phyloP scores from a whole-genome alignment of 805 yeast genomes.

The Candida parachauliodes region DNA sequence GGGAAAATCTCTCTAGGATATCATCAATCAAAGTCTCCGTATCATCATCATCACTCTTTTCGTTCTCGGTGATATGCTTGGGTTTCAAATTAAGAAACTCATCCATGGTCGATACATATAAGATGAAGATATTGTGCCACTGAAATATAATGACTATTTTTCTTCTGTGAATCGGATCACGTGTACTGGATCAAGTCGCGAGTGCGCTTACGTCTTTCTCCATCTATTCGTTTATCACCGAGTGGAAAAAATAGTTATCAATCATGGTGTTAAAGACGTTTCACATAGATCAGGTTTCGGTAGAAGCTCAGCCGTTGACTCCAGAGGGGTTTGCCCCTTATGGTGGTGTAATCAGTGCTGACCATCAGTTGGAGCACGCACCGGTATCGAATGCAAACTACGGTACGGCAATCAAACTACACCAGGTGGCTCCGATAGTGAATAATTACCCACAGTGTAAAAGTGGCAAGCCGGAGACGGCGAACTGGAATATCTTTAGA shows the following conservation, averaged over 20 bases:
- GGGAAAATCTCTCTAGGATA: background rate
- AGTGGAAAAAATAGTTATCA: background rate
- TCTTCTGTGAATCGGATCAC: background rate
- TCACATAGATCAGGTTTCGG: slow-evolving; percentile 18
- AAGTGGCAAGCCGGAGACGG: slow-evolving; percentile 45
- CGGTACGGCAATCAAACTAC: slow-evolving; percentile 86
- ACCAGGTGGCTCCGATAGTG: slow-evolving; percentile 64
- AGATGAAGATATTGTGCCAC: background rate
- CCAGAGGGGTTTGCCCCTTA: slow-evolving; percentile 62
- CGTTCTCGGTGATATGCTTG: background rate
- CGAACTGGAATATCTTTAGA: slow-evolving; percentile 81
- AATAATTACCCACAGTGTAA: slow-evolving; percentile 49
- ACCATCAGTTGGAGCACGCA: slow-evolving; percentile 56
- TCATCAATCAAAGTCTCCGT: slow-evolving; percentile 6
- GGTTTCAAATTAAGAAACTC: slow-evolving; percentile 2
- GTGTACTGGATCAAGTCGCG: background rate
- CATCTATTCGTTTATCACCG: background rate
- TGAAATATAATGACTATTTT: background rate
- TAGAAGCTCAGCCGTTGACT: slow-evolving; percentile 57
- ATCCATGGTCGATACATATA: slow-evolving; percentile 4
- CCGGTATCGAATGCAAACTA: slow-evolving; percentile 64
- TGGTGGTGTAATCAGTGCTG: slow-evolving; percentile 78
- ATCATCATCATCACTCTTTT: slow-evolving; percentile 10
- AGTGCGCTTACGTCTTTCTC: too few relatives aligned
- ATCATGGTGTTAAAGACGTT: slow-evolving; percentile 43